These are phyloP conservation scores for Hypoxylon sp. DNA, from an alignment of 2,329 filamentous ascomycete genomes.

Conservation along the genomic window DNA sequence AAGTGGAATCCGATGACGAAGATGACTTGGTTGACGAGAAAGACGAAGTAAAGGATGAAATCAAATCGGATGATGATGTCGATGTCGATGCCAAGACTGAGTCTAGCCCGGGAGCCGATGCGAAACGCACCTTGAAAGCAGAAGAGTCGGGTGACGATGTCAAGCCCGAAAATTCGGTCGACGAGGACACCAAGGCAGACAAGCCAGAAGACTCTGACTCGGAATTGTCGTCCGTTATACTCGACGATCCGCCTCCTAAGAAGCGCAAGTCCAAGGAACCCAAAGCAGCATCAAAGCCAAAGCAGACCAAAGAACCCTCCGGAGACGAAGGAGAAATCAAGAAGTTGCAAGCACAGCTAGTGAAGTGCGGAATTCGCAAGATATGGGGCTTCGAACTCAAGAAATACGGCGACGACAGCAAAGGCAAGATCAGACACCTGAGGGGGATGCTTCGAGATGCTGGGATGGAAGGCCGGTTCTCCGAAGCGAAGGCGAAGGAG, in stretches of 20 bases:
- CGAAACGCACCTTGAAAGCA: conserved; percentile 43
- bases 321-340: conserved; percentile 84
- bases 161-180: conserved; percentile 48
- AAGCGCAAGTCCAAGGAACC: conserved; percentile 60
- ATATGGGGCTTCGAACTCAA: conserved; percentile 89
- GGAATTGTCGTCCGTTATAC: conserved; percentile 76
- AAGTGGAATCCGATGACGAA: conserved; percentile 41
- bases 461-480: conserved; percentile 91
- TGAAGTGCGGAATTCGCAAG: conserved; percentile 92
- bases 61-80: conserved; percentile 6
- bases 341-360: conserved; percentile 81
- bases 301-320: conserved; percentile 50
- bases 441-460: conserved; percentile 78
- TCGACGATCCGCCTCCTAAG: conserved; percentile 73
- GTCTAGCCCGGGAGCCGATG: conserved; percentile 11
- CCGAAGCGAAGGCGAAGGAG: conserved; percentile 79
- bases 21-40: conserved; percentile 32
- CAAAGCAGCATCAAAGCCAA: conserved; percentile 52
- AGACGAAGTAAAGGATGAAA: conserved; percentile 23
- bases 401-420: conserved; percentile 71
- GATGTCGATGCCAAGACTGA: conserved; percentile 2
- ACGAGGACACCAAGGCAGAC: conserved; percentile 31
- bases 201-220: conserved; percentile 41
- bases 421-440: conserved; percentile 84
- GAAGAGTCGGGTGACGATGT: conserved; percentile 46